phyloP scores from a whole-genome alignment of 192 early-diverging fungal genomes.

The Endogone sp. region DNA sequence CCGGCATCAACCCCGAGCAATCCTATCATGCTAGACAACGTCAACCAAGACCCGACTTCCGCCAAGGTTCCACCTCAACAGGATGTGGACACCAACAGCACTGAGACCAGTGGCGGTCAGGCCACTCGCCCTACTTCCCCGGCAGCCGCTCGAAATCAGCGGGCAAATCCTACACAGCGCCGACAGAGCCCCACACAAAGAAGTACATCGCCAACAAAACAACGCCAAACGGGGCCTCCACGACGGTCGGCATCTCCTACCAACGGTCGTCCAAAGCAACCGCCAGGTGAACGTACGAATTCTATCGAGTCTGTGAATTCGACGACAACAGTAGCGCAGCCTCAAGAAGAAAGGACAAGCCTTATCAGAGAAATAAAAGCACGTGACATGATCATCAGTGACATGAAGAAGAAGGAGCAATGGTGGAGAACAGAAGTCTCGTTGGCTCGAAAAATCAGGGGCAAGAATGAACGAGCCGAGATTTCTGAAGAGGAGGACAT shows the following conservation, averaged over 20 bases:
- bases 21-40: neutral
- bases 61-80: neutral
- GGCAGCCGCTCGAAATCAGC: neutral
- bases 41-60: neutral
- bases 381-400: conserved; percentile 19
- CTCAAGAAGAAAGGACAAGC: conserved; percentile 19
- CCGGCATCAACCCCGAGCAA: neutral
- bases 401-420: conserved; percentile 35
- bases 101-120: neutral
- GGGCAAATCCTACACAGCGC: neutral
- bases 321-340: conserved; percentile 1
- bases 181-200: neutral
- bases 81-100: neutral
- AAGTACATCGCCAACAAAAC: neutral
- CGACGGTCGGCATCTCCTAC: neutral
- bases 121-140: neutral
- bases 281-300: neutral
- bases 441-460: conserved; percentile 23
- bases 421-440: conserved; percentile 37
- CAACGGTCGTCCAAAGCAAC: neutral
- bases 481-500: conserved; percentile 19
- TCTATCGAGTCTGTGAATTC: neutral
- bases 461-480: neutral
- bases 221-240: neutral
- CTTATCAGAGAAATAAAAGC: conserved; percentile 19